phyloP scores from a whole-genome alignment of 352 stramenopile genomes.

The Peronospora farinosa region DNA sequence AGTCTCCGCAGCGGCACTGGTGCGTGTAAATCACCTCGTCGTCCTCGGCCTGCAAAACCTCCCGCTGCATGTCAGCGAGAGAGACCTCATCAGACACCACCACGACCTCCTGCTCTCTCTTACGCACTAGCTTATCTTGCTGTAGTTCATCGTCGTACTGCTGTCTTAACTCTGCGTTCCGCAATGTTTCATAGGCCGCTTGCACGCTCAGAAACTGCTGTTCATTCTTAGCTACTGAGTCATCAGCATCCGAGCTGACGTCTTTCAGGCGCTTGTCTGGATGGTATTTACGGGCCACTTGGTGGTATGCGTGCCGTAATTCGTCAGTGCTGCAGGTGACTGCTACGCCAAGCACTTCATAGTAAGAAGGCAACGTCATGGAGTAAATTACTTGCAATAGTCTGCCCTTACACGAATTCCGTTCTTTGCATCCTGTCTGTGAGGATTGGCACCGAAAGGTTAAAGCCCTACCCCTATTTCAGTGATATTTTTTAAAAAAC shows the following conservation, averaged over 20 bases:
- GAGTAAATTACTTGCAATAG: not conserved
- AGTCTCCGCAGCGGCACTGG: slow-evolving; percentile 63
- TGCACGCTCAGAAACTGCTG: slow-evolving; percentile 53
- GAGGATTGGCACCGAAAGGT: too few relatives aligned
- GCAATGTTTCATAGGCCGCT: slow-evolving; percentile 63
- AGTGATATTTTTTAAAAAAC: too few relatives aligned
- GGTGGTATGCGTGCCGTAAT: slow-evolving; percentile 67
- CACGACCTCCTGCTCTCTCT: slow-evolving; percentile 40
- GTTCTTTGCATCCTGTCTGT: slow-evolving; percentile 15
- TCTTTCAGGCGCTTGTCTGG: slow-evolving; percentile 49
- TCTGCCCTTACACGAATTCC: slow-evolving; percentile 1
- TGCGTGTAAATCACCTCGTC: slow-evolving; percentile 53
- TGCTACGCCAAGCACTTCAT: slow-evolving; percentile 48
- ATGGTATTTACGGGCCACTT: slow-evolving; percentile 46
- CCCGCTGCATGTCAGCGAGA: slow-evolving; percentile 37
- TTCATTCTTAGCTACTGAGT: slow-evolving; percentile 7
- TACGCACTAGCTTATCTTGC: slow-evolving; percentile 28
- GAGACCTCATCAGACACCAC: slow-evolving; percentile 65
- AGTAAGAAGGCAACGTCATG: slow-evolving; percentile 30
- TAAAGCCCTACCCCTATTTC: too few relatives aligned
- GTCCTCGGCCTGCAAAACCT: slow-evolving; percentile 27
- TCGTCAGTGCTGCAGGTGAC: slow-evolving; percentile 46
- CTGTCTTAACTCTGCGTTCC: slow-evolving; percentile 32
- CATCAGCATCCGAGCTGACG: not conserved
- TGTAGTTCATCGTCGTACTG: slow-evolving; percentile 52